phyloP scores from a whole-genome alignment of 345 rosid genomes.

The Trapa bicornis region DNA sequence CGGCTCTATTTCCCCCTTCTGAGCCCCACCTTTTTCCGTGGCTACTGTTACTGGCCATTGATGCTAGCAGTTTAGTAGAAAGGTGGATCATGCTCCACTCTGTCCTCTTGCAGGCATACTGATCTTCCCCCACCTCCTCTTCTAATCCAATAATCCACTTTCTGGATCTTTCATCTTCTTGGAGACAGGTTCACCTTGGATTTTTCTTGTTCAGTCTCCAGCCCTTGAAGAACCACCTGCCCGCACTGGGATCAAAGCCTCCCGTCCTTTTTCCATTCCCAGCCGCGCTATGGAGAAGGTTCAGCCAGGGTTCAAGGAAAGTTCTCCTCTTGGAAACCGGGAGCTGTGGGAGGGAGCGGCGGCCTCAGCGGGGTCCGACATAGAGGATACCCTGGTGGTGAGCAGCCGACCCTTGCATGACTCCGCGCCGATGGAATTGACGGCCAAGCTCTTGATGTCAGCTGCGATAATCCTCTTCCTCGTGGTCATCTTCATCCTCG shows the following conservation, averaged over 20 bases:
- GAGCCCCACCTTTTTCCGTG: neutral
- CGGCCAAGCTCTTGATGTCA: conserved; percentile 61
- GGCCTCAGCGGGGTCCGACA: conserved; percentile 4
- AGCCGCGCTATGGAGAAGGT: neutral
- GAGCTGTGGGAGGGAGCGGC: neutral
- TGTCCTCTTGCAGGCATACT: neutral
- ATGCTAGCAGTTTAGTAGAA: neutral
- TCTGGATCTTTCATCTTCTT: neutral
- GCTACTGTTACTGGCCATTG: neutral
- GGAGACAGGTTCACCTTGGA: neutral
- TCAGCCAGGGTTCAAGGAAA: neutral
- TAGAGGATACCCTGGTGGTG: conserved; percentile 31
- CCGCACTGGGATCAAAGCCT: too few species aligned
- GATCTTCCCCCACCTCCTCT: neutral
- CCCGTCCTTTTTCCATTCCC: neutral
- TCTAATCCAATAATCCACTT: neutral
- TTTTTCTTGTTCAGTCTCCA: neutral
- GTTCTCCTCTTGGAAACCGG: neutral
- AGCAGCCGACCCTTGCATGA: conserved; percentile 10
- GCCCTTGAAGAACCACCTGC: too few species aligned
- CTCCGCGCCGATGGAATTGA: conserved; percentile 34
- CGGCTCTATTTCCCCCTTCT: neutral
- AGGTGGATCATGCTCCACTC: neutral
- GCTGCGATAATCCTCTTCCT: conserved; percentile 53
- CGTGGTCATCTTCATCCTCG: conserved; percentile 42